These are phyloP conservation scores for Schizosaccharomyces japonicus DNA, from an alignment of 805 yeast species.

Conservation along the genomic window DNA sequence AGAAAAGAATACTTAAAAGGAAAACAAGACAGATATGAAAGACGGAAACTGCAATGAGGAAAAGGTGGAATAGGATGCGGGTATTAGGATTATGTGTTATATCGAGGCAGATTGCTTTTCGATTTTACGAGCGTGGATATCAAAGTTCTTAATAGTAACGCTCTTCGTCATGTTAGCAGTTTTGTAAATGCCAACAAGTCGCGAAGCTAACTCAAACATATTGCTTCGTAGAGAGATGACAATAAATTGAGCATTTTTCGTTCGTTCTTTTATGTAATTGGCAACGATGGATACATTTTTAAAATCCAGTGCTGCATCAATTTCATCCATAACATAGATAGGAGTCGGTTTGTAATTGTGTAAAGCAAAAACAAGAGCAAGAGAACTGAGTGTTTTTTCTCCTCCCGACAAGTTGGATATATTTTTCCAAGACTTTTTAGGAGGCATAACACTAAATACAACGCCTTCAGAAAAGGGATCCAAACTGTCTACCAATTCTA, in stretches of 20 bases:
- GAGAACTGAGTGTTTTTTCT: slow-evolving; percentile 81
- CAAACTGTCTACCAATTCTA: slow-evolving; percentile 79
- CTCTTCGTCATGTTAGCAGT: slow-evolving; percentile 41
- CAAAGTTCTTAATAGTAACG: not conserved
- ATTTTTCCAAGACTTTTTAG: slow-evolving; percentile 91
- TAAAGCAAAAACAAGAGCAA: slow-evolving; percentile 86
- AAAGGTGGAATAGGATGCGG: too few relatives aligned
- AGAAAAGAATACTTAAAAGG: too few relatives aligned
- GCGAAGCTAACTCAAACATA: slow-evolving; percentile 91
- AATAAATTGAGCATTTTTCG: slow-evolving; percentile 87
- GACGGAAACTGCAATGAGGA: too few relatives aligned
- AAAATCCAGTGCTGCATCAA: slow-evolving; percentile 94
- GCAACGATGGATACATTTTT: slow-evolving; percentile 94
- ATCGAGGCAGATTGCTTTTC: too few relatives aligned
- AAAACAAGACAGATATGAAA: too few relatives aligned
- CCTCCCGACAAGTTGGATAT: slow-evolving; percentile 92
- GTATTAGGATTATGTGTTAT: too few relatives aligned
- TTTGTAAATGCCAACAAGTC: slow-evolving; percentile 85
- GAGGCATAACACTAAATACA: slow-evolving; percentile 94
- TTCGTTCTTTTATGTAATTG: slow-evolving; percentile 81
- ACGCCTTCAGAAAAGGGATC: slow-evolving; percentile 98
- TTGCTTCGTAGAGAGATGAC: slow-evolving; percentile 88
- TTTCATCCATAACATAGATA: slow-evolving; percentile 93
- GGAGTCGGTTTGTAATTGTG: slow-evolving; percentile 95
- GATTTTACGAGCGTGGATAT: too few relatives aligned